Base-by-base conservation (phyloP, 2,329 filamentous ascomycete species). In the Botryotinia calthae region DNA sequence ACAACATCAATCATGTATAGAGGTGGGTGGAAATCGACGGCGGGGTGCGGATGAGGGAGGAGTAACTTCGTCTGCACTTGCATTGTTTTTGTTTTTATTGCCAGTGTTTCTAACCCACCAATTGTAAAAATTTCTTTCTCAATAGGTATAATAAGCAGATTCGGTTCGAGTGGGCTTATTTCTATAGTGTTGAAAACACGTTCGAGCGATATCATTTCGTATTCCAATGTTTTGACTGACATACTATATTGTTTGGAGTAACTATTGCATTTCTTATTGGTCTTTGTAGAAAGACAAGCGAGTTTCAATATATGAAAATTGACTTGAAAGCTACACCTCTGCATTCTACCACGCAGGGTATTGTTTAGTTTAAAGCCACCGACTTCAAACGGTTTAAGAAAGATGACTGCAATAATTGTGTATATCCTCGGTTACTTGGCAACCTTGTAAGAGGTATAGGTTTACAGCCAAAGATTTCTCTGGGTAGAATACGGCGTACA, bases 401-500 rank as follows among this genome's bases (percentile, higher is more conserved):
- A 51, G 25, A 58, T 14, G 51, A 25, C 28, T 48, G 51, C 70
- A 68, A 46, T 31, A n/a, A 72, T 59, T 25, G 59, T 67, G 42
- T 59, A 56, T 37, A 20, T 40, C 48, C 37, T 62, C 42, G 51
- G 51, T 67, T 48, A 34, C 42, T 67, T 67, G 44, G 70, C 40
- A 58, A 59, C 34, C 31, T 18, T n/a, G 37, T n/a, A 31, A 31
- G 28, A 66, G 40, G 42, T 5, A 42, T 71, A 54, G 46, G 25
- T 34, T 10, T 25, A 67, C 40, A 7, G 28, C 40, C 20, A 58
- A 51, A 66, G 10, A 18, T 22, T 72, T 68, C 59, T 20, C 70
- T 66, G 70, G 48, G n/a, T 31, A 68, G 22, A 5, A 42, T 68
- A 59, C 31, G 70, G 34, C 31, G 63, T 59, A 72, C 62, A 68